Evolutionary conservation across 192 early-diverging fungal species (phyloP).

Genomic region (Coemansia reversa): DNA sequence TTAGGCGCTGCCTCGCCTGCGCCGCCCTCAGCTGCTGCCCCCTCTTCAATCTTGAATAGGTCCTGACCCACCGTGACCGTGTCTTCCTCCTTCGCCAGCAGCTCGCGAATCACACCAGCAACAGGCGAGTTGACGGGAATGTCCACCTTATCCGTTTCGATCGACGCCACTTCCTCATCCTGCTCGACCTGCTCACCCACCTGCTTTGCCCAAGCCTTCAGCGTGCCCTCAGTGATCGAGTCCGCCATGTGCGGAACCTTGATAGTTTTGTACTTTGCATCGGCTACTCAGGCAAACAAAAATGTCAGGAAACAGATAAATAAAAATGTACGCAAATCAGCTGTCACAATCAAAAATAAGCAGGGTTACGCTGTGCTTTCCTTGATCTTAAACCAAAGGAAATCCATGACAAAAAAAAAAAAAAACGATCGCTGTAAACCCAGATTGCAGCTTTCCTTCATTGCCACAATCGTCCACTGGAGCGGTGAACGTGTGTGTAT

Average conservation of each 20-base stretch:
- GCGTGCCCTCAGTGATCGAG: conserved; percentile 96
- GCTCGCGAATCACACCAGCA: conserved; percentile 81
- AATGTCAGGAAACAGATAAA: neutral
- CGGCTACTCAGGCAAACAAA: conserved; percentile 25
- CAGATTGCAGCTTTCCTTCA: conserved; percentile 4
- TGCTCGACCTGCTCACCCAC: conserved; percentile 92
- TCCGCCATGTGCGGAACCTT: conserved; percentile 97
- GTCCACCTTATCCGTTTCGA: conserved; percentile 99
- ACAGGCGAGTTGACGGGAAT: conserved; percentile 96
- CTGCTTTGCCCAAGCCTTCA: conserved; percentile 95
- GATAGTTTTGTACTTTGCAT: conserved; percentile 61
- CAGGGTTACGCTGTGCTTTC: neutral
- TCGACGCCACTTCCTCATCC: conserved; percentile 95
- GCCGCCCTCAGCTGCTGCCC: conserved; percentile 48
- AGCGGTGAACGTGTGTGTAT: too few relatives aligned
- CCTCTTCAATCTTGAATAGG: conserved; percentile 86
- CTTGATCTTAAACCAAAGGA: neutral
- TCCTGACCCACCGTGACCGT: conserved; percentile 88
- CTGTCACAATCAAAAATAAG: neutral
- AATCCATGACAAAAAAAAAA: too few relatives aligned
- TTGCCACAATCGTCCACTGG: too few relatives aligned
- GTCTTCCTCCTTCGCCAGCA: conserved; percentile 83
- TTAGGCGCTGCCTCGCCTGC: neutral
- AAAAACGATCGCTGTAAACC: neutral
- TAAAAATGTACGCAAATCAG: conserved; percentile 1